A percentile compares a stretch with the other conserved stretches of the same genome.
phyloP scores from a whole-genome alignment of 129 eudicot genomes.

The Arctium lappa region DNA sequence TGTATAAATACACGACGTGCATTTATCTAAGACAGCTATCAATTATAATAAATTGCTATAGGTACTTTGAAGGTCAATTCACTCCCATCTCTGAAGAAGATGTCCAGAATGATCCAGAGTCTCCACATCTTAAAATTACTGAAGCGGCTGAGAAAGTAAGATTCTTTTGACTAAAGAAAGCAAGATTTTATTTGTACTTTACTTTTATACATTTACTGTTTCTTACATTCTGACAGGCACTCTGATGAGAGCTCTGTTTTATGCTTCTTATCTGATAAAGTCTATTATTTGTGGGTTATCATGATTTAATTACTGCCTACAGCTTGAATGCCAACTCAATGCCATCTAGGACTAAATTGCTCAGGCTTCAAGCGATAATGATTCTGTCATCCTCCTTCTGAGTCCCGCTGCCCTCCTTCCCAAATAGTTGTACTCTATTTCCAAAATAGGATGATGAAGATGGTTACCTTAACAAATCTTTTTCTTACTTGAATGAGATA shows the following conservation, averaged over 20 bases:
- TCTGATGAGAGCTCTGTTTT: neutral
- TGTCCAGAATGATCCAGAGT: slow-evolving; percentile 41
- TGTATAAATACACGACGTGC: neutral
- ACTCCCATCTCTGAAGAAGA: slow-evolving; percentile 75
- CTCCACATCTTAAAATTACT: slow-evolving; percentile 39
- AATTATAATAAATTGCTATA: slow-evolving; percentile 24
- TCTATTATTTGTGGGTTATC: neutral
- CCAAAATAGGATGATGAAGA: neutral
- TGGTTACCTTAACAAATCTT: neutral
- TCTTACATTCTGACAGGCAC: neutral
- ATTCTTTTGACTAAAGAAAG: slow-evolving; percentile 36
- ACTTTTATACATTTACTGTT: slow-evolving; percentile 2
- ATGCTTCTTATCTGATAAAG: neutral
- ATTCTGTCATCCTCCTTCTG: neutral
- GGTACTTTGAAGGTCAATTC: slow-evolving; percentile 96
- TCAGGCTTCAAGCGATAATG: neutral
- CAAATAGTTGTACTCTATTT: neutral
- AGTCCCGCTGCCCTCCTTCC: neutral
- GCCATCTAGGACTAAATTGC: too few species aligned
- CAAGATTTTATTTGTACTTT: neutral
- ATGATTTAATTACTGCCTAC: neutral
- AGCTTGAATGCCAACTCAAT: neutral
- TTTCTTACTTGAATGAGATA: too few species aligned
- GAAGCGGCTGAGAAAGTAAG: slow-evolving; percentile 87
- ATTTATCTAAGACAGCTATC: neutral